Conservation (phyloP, 495 filamentous ascomycete species). For the Talaromyces borbonicus region DNA sequence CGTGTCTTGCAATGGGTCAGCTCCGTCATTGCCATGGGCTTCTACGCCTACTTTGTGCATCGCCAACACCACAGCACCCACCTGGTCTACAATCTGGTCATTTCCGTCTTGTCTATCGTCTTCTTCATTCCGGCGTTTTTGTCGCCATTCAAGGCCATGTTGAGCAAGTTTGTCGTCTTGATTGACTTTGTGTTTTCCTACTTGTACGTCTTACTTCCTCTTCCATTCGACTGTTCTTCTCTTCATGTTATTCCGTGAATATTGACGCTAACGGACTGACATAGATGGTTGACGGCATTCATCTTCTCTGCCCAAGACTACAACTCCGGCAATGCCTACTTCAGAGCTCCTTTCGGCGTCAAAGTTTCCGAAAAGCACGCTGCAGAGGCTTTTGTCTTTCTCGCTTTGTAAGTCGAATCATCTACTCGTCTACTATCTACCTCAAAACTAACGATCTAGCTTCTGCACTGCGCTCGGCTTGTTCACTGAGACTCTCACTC, state of each 20-base stretch:
- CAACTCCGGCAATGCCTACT: constrained; percentile 27
- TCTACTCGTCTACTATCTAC: not conserved
- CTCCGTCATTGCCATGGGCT: constrained; percentile 51
- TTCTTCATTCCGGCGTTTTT: constrained; percentile 50
- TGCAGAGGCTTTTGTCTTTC: constrained; percentile 50
- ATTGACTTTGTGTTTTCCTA: constrained; percentile 56
- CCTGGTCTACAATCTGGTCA: constrained; percentile 45
- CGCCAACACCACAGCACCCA: constrained; percentile 30
- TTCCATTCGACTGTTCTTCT: not conserved
- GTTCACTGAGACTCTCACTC: constrained; percentile 41
- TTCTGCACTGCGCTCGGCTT: constrained; percentile 40
- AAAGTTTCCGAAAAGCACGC: constrained; percentile 31
- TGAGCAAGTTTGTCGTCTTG: constrained; percentile 35
- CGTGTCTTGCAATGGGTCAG: constrained; percentile 42
- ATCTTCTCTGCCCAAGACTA: constrained; percentile 50
- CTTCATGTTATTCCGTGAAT: no score
- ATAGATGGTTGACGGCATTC: constrained; percentile 51
- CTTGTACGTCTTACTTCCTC: constrained; percentile 26
- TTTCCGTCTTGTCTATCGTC: constrained; percentile 46
- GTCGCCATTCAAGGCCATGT: constrained; percentile 34
- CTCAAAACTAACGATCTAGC: constrained; percentile 13
- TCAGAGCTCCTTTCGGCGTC: constrained; percentile 21
- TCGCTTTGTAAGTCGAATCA: constrained; percentile 45
- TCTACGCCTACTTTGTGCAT: constrained; percentile 45
- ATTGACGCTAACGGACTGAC: constrained; percentile 11